phyloP scores from a whole-genome alignment of 2,329 filamentous ascomycete genomes.

The Talaromyces funiculosus region DNA sequence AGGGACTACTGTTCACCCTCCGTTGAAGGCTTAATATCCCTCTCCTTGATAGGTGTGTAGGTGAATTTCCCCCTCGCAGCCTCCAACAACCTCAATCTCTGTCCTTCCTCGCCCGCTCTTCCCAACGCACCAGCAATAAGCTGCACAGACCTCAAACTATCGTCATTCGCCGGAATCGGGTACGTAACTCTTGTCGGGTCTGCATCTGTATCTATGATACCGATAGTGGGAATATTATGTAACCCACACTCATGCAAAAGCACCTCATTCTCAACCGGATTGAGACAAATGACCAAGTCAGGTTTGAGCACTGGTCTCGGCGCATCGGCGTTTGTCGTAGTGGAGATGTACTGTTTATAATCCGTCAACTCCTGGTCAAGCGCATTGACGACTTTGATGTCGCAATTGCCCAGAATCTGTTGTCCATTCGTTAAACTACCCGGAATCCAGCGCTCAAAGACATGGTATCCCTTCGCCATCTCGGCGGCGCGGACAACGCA shows the following conservation, averaged over 20 bases:
- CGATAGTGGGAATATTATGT: conserved; percentile 87
- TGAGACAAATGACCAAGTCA: conserved; percentile 86
- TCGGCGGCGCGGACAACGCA: conserved; percentile 75
- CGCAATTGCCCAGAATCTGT: conserved; percentile 69
- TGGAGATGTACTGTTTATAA: conserved; percentile 58
- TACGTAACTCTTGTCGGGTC: conserved; percentile 95
- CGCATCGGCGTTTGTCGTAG: conserved; percentile 14
- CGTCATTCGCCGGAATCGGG: conserved; percentile 92
- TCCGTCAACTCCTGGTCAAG: conserved; percentile 59
- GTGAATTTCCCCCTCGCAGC: conserved; percentile 59
- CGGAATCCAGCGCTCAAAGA: conserved; percentile 90
- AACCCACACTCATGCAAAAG: conserved; percentile 85
- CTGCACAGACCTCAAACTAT: conserved; percentile 77
- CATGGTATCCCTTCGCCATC: conserved; percentile 71
- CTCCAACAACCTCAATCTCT: conserved; percentile 58
- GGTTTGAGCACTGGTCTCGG: conserved; percentile 66
- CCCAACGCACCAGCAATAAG: conserved; percentile 82
- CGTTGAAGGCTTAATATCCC: conserved; percentile 16
- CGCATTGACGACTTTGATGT: conserved; percentile 70
- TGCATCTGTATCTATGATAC: conserved; percentile 86
- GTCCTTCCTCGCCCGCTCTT: conserved; percentile 73
- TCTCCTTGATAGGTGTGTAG: conserved; percentile 38
- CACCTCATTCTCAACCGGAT: conserved; percentile 86
- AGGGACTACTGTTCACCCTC: conserved; percentile 20
- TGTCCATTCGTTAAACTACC: conserved; percentile 90